Evolutionary conservation across 2,329 filamentous ascomycete species (phyloP), one percentile per base, ranked within the genome.

Genomic region (Aureobasidium leucospermi): DNA sequence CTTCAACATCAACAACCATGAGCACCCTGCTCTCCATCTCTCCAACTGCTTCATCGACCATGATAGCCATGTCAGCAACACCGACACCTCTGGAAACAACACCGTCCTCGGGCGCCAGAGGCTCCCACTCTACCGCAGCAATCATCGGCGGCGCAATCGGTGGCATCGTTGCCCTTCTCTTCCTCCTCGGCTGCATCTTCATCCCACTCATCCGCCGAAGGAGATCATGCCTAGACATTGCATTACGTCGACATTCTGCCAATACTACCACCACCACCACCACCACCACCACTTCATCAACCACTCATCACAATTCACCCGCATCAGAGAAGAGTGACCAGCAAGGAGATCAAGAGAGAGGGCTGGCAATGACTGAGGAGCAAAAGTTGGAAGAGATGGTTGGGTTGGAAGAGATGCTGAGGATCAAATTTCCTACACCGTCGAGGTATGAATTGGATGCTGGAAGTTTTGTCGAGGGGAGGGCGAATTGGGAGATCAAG

Each of bases 401-500:
- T 13, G 48, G 34, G 0, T 39, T 51, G 48, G 19, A 52, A 7
- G 48, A 52, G 8, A 52, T 52, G 48, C 10, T 52, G 36, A 39
- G 19, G 36, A 52, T 52, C 15, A 28, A 16, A 4, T 52, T 52
- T 31, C 48, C 48, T 3, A 16, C 13, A 39, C 48, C 48, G 6
- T 6, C 48, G 48, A n/a, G 34, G 36, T 52, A 52, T 52, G 48
- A 52, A 31, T 31, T 52, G 34, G 48, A 52, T 52, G 48, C 32
- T 49, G 47, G 32, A 8, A 11, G 47, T 1, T 38, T 49, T n/a
- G 32, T 49, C 1, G 47, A 49, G 13, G 47, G 47, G 6, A 9
- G 47, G 16, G 48, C 48, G 19, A 41, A 52, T 31, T 41, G 34
- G 48, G 48, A 41, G 36, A 52, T 52, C 9, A 52, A 52, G 23